Evolutionary conservation across 176 grass and related monocot species (phyloP).

Genomic region (Themeda triandra): DNA sequence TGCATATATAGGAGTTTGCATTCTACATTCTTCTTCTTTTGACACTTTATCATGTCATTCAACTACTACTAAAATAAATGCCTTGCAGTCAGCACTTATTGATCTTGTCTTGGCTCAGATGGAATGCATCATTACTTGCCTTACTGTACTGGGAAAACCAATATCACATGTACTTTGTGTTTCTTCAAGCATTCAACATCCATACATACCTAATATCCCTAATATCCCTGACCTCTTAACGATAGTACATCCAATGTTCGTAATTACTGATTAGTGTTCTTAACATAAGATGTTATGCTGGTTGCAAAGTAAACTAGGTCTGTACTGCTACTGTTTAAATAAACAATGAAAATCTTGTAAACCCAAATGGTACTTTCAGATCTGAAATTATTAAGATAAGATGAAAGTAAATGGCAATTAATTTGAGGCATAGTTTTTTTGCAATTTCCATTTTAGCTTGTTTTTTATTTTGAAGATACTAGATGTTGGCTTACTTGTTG

Average conservation of each 20-base stretch:
- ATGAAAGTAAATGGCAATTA: background rate
- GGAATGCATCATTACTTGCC: background rate
- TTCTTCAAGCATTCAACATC: background rate
- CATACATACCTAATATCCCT: background rate
- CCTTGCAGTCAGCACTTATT: background rate
- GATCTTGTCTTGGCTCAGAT: background rate
- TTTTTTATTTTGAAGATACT: background rate
- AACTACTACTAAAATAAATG: background rate
- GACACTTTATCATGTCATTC: background rate
- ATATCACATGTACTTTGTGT: conserved; percentile 43
- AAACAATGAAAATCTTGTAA: background rate
- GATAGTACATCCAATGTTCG: background rate
- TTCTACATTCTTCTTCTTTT: background rate
- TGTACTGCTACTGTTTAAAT: background rate
- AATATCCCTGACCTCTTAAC: background rate
- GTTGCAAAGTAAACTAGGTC: background rate
- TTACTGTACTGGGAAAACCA: background rate
- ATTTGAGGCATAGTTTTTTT: background rate
- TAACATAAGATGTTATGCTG: background rate
- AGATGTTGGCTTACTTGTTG: background rate
- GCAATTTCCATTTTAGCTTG: background rate
- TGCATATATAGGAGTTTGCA: background rate
- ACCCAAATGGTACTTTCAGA: background rate
- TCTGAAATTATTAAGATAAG: background rate
- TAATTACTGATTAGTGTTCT: background rate